Percentiles rank a stretch among this genome's conserved stretches.
Evolutionary conservation across 2,329 filamentous ascomycete species (phyloP).

Genomic region (Phialophora chinensis): DNA sequence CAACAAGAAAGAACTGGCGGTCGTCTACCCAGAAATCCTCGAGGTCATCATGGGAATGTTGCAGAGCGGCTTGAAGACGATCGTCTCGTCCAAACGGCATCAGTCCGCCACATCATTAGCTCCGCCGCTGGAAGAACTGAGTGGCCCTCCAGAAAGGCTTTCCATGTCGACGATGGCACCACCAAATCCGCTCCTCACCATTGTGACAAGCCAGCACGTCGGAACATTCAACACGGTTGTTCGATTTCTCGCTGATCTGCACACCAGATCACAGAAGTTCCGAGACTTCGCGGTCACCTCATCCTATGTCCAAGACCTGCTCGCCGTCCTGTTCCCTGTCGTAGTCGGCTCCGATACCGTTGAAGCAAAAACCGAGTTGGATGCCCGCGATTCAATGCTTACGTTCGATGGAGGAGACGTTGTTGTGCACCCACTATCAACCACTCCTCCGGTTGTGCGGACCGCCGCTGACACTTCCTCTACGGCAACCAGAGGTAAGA

Average conservation of each 20-base stretch:
- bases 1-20: constrained; percentile 60
- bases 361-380: constrained; percentile 82
- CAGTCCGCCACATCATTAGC: constrained; percentile 28
- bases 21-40: constrained; percentile 78
- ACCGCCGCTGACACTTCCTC: constrained; percentile 66
- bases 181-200: constrained; percentile 37
- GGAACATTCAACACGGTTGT: constrained; percentile 76
- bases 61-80: constrained; percentile 78
- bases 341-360: constrained; percentile 86
- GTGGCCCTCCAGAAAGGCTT: constrained; percentile 48
- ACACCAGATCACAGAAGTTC: constrained; percentile 76
- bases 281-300: constrained; percentile 81
- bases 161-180: constrained; percentile 41
- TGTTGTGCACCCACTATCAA: constrained; percentile 76
- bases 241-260: constrained; percentile 78
- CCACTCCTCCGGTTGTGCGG: constrained; percentile 71
- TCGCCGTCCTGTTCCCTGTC: constrained; percentile 83
- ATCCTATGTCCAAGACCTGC: constrained; percentile 78
- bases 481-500: constrained; percentile 42
- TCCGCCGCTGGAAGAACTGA: constrained; percentile 40
- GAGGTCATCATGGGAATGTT: constrained; percentile 85
- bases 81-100: constrained; percentile 63
- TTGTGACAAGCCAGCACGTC: constrained; percentile 60
- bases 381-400: constrained; percentile 77
- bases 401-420: constrained; percentile 87